These are phyloP conservation scores for Phytophthora foliorum DNA, from an alignment of 352 stramenopile genomes.

Conservation along the genomic window DNA sequence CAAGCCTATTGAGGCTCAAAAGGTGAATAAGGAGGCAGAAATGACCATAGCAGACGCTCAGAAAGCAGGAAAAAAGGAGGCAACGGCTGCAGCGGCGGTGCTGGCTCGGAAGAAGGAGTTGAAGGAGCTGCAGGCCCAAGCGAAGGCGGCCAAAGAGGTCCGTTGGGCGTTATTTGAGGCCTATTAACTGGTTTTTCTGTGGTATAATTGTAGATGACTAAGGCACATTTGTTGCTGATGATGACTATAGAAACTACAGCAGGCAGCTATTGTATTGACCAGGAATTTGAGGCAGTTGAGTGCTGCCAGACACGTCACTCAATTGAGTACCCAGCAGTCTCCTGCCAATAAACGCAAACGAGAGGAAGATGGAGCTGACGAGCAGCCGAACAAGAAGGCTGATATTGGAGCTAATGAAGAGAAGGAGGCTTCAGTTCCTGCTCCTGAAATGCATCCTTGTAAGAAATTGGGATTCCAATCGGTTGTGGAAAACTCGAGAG, in stretches of 20 bases:
- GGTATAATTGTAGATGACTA: not conserved
- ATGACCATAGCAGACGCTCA: not conserved
- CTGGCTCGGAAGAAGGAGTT: constrained; percentile 49
- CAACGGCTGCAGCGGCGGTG: not conserved
- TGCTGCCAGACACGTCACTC: not conserved
- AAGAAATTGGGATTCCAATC: constrained; percentile 6
- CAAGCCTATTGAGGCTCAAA: constrained; percentile 10
- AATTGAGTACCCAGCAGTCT: constrained; percentile 5
- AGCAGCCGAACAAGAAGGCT: constrained; percentile 29
- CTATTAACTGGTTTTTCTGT: not conserved
- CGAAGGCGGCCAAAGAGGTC: constrained; percentile 43
- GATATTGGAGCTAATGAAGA: not conserved
- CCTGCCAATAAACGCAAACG: constrained; percentile 33
- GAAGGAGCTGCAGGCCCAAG: constrained; percentile 41
- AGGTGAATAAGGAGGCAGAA: constrained; percentile 9
- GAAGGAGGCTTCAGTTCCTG: not conserved
- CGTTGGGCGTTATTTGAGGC: not conserved
- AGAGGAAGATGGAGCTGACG: constrained; percentile 18
- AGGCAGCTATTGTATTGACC: constrained; percentile 29
- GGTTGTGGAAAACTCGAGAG: not conserved
- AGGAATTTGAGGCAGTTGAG: constrained; percentile 41
- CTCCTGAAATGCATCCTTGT: constrained; percentile 41
- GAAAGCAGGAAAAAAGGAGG: not conserved
- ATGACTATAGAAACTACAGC: constrained; percentile 39
- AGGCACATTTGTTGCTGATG: constrained; percentile 1